A percentile compares a stretch with the other conserved stretches of the same genome.
Conservation (phyloP, 208 protist species). For the Leishmania guyanensis region DNA sequence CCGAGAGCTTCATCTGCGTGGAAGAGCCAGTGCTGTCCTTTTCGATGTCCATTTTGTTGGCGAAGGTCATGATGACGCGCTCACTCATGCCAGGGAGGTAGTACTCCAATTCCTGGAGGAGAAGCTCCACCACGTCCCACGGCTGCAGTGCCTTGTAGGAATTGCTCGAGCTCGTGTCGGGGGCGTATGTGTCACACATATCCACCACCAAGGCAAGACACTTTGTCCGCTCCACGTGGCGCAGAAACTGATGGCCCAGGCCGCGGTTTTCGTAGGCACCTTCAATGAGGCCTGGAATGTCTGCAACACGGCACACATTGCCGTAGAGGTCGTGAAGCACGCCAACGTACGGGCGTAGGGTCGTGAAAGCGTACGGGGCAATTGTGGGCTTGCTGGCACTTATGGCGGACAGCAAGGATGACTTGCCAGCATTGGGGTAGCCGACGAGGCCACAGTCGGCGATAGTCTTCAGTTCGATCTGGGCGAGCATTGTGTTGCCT, state of each 20-base stretch:
- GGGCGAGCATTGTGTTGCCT: constrained; percentile 89
- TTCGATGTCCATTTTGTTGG: constrained; percentile 92
- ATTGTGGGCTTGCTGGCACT: constrained; percentile 82
- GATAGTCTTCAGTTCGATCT: constrained; percentile 91
- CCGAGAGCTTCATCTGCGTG: constrained; percentile 60
- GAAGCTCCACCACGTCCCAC: constrained; percentile 82
- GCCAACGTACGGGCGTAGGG: constrained; percentile 89
- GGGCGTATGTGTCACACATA: constrained; percentile 77
- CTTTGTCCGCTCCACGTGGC: constrained; percentile 91
- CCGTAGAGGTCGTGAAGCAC: constrained; percentile 84
- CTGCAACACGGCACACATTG: constrained; percentile 83
- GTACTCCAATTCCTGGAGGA: constrained; percentile 87
- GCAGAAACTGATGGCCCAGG: constrained; percentile 91
- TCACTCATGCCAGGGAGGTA: constrained; percentile 75
- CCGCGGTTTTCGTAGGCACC: constrained; percentile 90
- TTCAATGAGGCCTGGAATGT: constrained; percentile 92
- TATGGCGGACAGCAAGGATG: constrained; percentile 89
- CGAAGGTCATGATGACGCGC: constrained; percentile 82
- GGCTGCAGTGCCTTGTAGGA: constrained; percentile 46
- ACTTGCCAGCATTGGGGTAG: constrained; percentile 94
- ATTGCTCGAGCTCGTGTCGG: constrained; percentile 16
- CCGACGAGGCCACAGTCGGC: constrained; percentile 93
- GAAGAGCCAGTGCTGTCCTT: constrained; percentile 49
- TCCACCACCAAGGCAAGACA: constrained; percentile 90
- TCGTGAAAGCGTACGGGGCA: constrained; percentile 92